Base-by-base conservation (phyloP, 441 rosid species). In the Bocquillonia castaneifolia region DNA sequence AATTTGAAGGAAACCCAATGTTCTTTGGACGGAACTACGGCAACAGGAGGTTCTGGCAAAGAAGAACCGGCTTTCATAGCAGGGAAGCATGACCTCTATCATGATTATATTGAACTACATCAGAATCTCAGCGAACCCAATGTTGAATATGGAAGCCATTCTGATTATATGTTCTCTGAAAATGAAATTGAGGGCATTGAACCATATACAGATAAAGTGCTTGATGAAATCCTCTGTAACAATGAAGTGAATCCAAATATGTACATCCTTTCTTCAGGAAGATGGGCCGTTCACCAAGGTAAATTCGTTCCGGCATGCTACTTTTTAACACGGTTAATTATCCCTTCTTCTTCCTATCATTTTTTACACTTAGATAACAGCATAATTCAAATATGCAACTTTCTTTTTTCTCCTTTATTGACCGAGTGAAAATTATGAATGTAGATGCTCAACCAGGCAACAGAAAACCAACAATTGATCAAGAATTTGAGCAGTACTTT, bases 401-500 rank as follows among this genome's bases (percentile, higher is more conserved):
- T 22, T n/a, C 29, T 42, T 54, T 14, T 4, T 17, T n/a, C 17
- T 23, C 14, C 26, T 39, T 45, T 40, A 13, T 13, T 10, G 18
- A 6, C 23, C 6, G 34, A 25, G 13, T 42, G n/a, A 5, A 14
- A 37, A 26, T n/a, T 62, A 45, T 61, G 42, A 58, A 51, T 74
- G 76, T 84, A 85, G 87, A 76, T 23, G 58, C 61, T 31, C 54
- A 66, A 71, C 29, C 52, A 20, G 48, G 57, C 32, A 42, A 65
- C 12, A 74, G 77, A 66, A 81, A 84, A 73, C 96, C 88, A 25
- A 89, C 93, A 13, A 90, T 88, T 65, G 96, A 90, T 80, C 88
- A 85, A 79, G 96, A 90, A 76, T 90, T 88, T 50, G 93, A 90
- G 82, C 82, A 85, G 70, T 85, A 86, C 73, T 90, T 90, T 78